Conservation (phyloP, 78 protist genomes). For the Dictyostelium brefeldianum region DNA sequence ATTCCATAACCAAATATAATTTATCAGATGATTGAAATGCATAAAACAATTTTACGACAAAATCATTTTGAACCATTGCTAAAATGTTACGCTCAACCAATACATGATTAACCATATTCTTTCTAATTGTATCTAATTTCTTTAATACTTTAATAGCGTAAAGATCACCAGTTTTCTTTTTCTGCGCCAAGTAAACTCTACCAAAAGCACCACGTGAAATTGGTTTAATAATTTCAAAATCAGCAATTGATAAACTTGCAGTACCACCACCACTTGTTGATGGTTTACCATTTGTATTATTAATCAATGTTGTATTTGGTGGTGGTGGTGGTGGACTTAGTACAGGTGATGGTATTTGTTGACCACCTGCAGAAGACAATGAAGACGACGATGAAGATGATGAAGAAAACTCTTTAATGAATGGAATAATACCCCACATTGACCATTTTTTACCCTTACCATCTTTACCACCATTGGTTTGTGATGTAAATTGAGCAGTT, state of each 20-base stretch:
- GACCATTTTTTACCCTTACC: conserved; percentile 42
- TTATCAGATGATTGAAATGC: conserved; percentile 88
- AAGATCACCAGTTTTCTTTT: conserved; percentile 89
- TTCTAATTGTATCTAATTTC: conserved; percentile 90
- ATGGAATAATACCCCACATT: conserved; percentile 78
- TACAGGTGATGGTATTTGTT: conserved; percentile 16
- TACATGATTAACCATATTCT: conserved; percentile 88
- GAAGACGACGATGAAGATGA: not conserved
- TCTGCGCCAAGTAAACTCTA: conserved; percentile 87
- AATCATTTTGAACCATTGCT: conserved; percentile 71
- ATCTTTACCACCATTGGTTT: not conserved
- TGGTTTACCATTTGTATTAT: not conserved
- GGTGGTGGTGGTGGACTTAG: not conserved
- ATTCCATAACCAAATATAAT: conserved; percentile 91
- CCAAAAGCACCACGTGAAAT: conserved; percentile 93
- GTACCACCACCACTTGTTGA: not conserved
- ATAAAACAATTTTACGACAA: conserved; percentile 87
- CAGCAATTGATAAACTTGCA: conserved; percentile 35
- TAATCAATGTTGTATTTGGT: not conserved
- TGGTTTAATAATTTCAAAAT: conserved; percentile 90
- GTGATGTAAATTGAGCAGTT: not conserved
- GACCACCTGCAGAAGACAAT: not conserved
- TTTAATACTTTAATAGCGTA: conserved; percentile 92
- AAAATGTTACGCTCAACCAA: conserved; percentile 85
- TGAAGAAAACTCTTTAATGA: conserved; percentile 41